Evolutionary conservation across 306 rosid genomes (phyloP), one percentile per base, ranked within the genome.

Genomic region (Malus fusca): DNA sequence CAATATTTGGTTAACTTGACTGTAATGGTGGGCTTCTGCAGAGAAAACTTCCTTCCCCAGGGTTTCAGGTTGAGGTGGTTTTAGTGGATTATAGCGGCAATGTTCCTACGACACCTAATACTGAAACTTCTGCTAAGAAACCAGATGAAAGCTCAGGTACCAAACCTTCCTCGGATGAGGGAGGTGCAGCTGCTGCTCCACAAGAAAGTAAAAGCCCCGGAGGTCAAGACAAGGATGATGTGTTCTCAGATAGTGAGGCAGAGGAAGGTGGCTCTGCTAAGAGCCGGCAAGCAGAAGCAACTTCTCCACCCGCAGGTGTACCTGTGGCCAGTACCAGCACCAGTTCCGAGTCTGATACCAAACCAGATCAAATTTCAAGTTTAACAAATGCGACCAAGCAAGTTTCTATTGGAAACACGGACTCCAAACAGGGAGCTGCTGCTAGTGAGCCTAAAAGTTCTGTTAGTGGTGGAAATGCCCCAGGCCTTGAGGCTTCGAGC

Each of bases 21-120:
- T 78, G 68, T 63, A 67, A 37, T 83, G 51, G 43, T 83, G 51
- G 37, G 53, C 40, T 72, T 79, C 69, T 83, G 89, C 84, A 92
- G 96, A 92, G 98, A 75, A 96, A 90, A 84, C 81, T 96, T 75
- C 98, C 98, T 76, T 96, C 98, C 80, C 99, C 98, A 4, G 97
- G 99, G 77, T 96, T 96, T 83, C 84, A 89, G 88, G 91, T 96
- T 73, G 99, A 96, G 84, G 82, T 92, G 76, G 97, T 96, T 82
- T 88, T 90, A 7, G 91, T 81, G 71, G 99, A 96, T 82, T 76
- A 85, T 68, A 78, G 78, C 44, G 87, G 83, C 73, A 55, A 59
- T 71, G 84, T 80, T 30, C 81, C 82, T 43, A 73, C 77, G 6
- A 18, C 88, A 58, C 79, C 93, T 10, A 70, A 66, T 23, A 48